Percentiles rank a stretch among this genome's conserved stretches.
Conservation (phyloP, 306 rosid genomes). For the Datisca glomerata region DNA sequence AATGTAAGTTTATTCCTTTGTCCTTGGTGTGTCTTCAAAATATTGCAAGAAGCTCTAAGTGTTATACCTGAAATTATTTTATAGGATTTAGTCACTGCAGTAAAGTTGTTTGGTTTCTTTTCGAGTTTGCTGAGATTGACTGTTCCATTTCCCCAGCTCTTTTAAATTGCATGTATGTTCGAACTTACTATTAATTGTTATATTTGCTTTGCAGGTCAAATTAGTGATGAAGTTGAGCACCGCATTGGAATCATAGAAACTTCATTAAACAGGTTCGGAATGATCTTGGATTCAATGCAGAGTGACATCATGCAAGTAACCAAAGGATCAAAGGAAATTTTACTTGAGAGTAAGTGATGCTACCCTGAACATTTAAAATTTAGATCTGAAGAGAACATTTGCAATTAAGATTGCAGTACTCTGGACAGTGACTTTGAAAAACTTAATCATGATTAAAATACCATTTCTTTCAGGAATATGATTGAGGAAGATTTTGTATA, state of each 20-base stretch:
- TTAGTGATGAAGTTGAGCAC: constrained; percentile 72
- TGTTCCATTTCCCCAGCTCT: no score
- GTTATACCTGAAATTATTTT: constrained; percentile 12
- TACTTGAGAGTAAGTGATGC: constrained; percentile 58
- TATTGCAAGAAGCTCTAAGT: no score
- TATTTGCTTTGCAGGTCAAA: constrained; percentile 47
- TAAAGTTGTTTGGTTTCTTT: constrained; percentile 8
- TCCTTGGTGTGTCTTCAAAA: no score
- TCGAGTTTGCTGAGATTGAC: no score
- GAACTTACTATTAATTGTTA: constrained; percentile 9
- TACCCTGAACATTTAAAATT: constrained; percentile 15
- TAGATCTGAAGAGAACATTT: constrained; percentile 12
- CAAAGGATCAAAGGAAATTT: constrained; percentile 75
- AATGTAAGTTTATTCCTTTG: constrained; percentile 39
- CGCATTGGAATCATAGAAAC: constrained; percentile 81
- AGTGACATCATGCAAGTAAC: constrained; percentile 70
- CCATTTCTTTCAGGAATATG: no score
- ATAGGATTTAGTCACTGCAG: not conserved
- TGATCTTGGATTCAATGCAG: constrained; percentile 90
- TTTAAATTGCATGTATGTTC: no score
- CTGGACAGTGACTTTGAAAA: no score
- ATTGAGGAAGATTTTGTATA: no score
- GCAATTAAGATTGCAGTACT: no score
- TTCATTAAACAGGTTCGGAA: constrained; percentile 65
- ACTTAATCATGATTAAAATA: no score